Percentiles rank a stretch among this genome's conserved stretches.
Conservation (phyloP, 2,329 filamentous ascomycete species). For the Paramyrothecium roridum region DNA sequence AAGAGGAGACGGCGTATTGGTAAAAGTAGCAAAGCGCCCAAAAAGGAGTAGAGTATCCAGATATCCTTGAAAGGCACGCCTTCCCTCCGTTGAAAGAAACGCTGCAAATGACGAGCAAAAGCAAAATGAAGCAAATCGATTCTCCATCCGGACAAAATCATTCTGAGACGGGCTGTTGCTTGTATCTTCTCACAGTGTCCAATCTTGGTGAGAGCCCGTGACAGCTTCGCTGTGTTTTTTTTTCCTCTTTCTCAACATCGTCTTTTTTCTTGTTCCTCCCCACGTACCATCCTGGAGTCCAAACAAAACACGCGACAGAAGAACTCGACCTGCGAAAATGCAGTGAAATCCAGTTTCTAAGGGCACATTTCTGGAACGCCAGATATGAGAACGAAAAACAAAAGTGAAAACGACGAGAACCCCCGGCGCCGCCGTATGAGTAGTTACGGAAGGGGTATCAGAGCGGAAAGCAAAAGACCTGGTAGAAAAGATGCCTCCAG, state of each 20-base stretch:
- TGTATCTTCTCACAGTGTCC: neutral
- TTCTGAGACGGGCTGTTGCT: neutral
- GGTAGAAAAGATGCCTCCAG: constrained; percentile 5
- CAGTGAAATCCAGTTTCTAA: neutral
- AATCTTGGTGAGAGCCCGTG: neutral
- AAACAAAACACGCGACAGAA: constrained; percentile 11
- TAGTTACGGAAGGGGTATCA: constrained; percentile 15
- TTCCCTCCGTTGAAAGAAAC: neutral
- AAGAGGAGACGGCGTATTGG: neutral
- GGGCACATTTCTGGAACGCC: constrained; percentile 14
- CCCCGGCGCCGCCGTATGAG: constrained; percentile 10
- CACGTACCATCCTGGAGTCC: neutral
- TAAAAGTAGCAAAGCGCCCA: neutral
- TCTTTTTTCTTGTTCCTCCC: neutral
- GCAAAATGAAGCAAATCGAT: neutral
- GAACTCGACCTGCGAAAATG: constrained; percentile 1
- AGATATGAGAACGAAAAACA: constrained; percentile 4
- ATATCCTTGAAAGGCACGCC: neutral
- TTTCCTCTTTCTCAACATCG: neutral
- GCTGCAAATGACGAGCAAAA: neutral
- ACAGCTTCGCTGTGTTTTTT: neutral
- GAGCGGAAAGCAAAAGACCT: constrained; percentile 16
- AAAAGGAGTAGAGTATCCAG: neutral
- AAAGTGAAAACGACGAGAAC: constrained; percentile 8
- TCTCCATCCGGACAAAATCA: neutral